Evolutionary conservation across 768 basidiomycete genomes (phyloP).

Genomic region (Rubroboletus pulcherrimus): DNA sequence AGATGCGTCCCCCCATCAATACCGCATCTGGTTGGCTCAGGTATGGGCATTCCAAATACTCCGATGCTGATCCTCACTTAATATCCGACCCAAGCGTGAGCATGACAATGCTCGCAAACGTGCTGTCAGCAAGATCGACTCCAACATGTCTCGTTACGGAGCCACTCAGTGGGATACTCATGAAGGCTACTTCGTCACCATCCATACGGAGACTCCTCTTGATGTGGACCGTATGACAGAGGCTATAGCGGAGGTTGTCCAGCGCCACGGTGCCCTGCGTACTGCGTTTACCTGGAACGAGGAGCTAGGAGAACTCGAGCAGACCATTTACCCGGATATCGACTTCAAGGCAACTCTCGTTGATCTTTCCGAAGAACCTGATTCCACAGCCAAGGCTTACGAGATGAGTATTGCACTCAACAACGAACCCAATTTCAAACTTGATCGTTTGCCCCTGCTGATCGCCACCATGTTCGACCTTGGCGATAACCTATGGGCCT

Average conservation of each 20-base stretch:
- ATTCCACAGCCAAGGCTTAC: constrained; percentile 26
- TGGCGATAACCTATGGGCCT: constrained; percentile 20
- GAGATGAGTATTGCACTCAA: constrained; percentile 28
- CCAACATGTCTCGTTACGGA: constrained; percentile 31
- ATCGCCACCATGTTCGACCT: constrained; percentile 27
- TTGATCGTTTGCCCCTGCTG: constrained; percentile 26
- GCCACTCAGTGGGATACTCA: constrained; percentile 33
- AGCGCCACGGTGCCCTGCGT: constrained; percentile 29
- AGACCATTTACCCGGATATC: constrained; percentile 29
- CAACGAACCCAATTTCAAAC: constrained; percentile 22
- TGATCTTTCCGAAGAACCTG: constrained; percentile 27
- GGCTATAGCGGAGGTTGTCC: constrained; percentile 26
- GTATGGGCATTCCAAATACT: constrained; percentile 6
- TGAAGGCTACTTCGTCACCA: constrained; percentile 22
- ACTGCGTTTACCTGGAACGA: constrained; percentile 31
- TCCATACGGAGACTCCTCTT: constrained; percentile 22
- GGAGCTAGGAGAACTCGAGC: constrained; percentile 26
- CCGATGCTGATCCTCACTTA: neutral
- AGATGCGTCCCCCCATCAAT: constrained; percentile 25
- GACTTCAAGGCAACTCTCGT: constrained; percentile 21
- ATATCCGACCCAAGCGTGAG: constrained; percentile 17
- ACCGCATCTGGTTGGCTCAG: constrained; percentile 33
- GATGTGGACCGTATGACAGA: constrained; percentile 27
- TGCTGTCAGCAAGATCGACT: constrained; percentile 26
- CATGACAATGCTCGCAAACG: constrained; percentile 30